phyloP scores from a whole-genome alignment of 768 basidiomycete species.

The Suillus ampliporus region DNA sequence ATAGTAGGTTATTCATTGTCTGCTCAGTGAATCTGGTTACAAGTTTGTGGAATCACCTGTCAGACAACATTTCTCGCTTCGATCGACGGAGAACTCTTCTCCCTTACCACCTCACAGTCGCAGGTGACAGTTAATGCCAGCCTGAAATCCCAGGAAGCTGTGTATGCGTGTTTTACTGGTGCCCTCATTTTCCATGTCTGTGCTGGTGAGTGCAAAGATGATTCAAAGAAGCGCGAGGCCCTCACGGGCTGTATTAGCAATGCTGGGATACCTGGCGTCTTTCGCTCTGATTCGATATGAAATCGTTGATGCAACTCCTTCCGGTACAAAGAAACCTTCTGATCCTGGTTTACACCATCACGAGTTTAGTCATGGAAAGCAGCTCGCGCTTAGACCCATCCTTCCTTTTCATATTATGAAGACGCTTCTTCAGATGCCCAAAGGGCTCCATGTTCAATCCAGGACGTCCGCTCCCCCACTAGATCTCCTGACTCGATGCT shows the following conservation, averaged over 20 bases:
- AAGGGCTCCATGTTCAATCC: background rate
- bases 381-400: background rate
- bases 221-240: background rate
- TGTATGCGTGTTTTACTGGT: slow-evolving; percentile 37
- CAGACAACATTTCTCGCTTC: slow-evolving; percentile 36
- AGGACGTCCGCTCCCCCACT: slow-evolving; percentile 17
- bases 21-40: background rate
- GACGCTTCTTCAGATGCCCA: background rate
- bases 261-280: slow-evolving; percentile 35
- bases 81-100: slow-evolving; percentile 35
- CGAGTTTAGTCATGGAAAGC: background rate
- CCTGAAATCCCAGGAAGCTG: slow-evolving; percentile 21
- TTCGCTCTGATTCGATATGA: slow-evolving; percentile 34
- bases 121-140: slow-evolving; percentile 20
- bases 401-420: background rate
- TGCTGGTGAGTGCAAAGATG: slow-evolving; percentile 26
- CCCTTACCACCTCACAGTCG: slow-evolving; percentile 28
- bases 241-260: slow-evolving; percentile 17
- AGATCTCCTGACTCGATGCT: slow-evolving; percentile 31
- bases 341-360: background rate
- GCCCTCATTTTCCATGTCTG: slow-evolving; percentile 39
- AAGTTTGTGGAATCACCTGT: background rate
- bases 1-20: slow-evolving; percentile 21
- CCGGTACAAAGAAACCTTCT: background rate
- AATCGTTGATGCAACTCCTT: slow-evolving; percentile 20